Conservation (phyloP, 2,329 filamentous ascomycete genomes). For the Arthrinium puccinioides region DNA sequence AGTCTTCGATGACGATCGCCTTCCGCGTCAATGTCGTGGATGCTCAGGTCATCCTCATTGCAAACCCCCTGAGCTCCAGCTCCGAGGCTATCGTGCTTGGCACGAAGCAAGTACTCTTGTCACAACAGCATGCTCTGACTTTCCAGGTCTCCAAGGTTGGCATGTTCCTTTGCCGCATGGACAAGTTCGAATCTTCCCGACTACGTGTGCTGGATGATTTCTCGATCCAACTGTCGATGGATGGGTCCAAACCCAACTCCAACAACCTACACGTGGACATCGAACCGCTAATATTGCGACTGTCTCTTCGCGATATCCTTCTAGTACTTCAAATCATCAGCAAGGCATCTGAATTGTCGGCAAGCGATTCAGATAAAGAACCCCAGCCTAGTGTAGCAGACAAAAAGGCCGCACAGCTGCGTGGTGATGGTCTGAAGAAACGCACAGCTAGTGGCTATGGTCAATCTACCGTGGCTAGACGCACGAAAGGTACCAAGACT, state of each 20-base stretch:
- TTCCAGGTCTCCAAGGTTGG: slow-evolving; percentile 90
- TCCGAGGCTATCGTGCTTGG: slow-evolving; percentile 95
- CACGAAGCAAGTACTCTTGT: slow-evolving; percentile 87
- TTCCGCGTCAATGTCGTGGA: slow-evolving; percentile 93
- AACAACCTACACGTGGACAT: slow-evolving; percentile 82
- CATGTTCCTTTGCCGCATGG: slow-evolving; percentile 99
- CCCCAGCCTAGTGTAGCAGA: slow-evolving; percentile 35
- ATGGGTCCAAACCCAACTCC: slow-evolving; percentile 53
- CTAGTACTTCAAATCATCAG: slow-evolving; percentile 88
- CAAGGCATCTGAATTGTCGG: slow-evolving; percentile 82
- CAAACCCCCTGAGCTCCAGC: slow-evolving; percentile 80
- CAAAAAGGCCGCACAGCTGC: slow-evolving; percentile 48
- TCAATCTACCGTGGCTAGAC: slow-evolving; percentile 41
- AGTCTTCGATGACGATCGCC: slow-evolving; percentile 62
- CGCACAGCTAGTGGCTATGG: slow-evolving; percentile 50
- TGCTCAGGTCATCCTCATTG: slow-evolving; percentile 92
- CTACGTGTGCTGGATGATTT: slow-evolving; percentile 96
- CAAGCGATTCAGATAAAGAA: slow-evolving; percentile 42
- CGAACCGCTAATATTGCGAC: slow-evolving; percentile 80
- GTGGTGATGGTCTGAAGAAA: slow-evolving; percentile 41
- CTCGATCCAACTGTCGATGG: slow-evolving; percentile 82
- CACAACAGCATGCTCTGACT: slow-evolving; percentile 88
- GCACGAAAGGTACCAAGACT: slow-evolving; percentile 31
- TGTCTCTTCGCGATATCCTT: slow-evolving; percentile 91
- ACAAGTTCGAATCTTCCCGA: slow-evolving; percentile 85